Evolutionary conservation across 2,329 filamentous ascomycete species (phyloP).

Genomic region (Aureobasidium namibiae): DNA sequence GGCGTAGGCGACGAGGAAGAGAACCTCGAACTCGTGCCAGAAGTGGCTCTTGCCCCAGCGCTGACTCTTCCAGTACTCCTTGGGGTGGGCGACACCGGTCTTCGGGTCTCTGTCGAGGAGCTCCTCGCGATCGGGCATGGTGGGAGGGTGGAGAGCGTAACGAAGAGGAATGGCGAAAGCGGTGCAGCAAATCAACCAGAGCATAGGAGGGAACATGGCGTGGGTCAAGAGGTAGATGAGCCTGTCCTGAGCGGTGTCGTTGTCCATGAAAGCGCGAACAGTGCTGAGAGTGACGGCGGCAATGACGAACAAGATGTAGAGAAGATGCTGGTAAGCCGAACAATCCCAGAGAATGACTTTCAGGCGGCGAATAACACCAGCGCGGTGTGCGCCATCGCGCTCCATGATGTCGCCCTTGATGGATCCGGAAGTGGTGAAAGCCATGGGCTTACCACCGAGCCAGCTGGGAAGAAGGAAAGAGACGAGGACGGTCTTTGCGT

Average conservation of each 20-base stretch:
- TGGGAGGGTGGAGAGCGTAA: conserved; percentile 54
- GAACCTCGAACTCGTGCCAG: conserved; percentile 13
- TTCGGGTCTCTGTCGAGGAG: conserved; percentile 48
- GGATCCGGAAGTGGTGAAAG: conserved; percentile 54
- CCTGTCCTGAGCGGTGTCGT: conserved; percentile 32
- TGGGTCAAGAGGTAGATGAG: conserved; percentile 50
- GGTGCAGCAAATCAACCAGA: conserved; percentile 35
- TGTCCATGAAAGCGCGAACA: conserved; percentile 42
- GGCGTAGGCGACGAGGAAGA: conserved; percentile 12
- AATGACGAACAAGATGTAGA: conserved; percentile 47
- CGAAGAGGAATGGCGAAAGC: conserved; percentile 37
- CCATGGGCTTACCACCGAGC: conserved; percentile 49
- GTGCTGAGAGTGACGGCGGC: conserved; percentile 43
- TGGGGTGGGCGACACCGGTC: conserved; percentile 46
- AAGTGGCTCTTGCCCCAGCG: conserved; percentile 14
- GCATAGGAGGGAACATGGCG: conserved; percentile 54
- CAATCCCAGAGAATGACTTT: conserved; percentile 49
- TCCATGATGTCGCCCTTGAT: conserved; percentile 50
- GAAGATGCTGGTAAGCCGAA: conserved; percentile 47
- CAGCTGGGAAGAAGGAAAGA: conserved; percentile 18
- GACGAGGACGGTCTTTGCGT: conserved; percentile 44
- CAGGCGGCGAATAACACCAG: conserved; percentile 43
- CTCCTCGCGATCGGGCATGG: conserved; percentile 49
- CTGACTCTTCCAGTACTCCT: conserved; percentile 14
- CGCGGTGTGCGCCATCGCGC: conserved; percentile 38